Evolutionary conservation across 306 rosid genomes (phyloP), one percentile per base, ranked within the genome.

Genomic region (Begonia fuchsioides): DNA sequence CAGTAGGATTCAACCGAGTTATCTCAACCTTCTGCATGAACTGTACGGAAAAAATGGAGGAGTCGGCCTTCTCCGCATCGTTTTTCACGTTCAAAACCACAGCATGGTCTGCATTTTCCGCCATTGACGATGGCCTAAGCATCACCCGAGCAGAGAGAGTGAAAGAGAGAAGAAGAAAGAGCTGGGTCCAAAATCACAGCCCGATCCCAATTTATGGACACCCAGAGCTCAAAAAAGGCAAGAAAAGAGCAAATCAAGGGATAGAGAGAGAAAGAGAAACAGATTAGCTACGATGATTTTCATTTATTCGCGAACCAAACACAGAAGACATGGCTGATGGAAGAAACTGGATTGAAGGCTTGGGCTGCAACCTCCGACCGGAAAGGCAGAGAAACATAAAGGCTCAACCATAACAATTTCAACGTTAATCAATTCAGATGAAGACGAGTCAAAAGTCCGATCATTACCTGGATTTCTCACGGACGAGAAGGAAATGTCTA

Each of bases 21-120:
- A 15, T 39, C 20, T 17, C 39, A 43, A 83, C 97, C 95, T 84
- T 81, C 52, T 84, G 97, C 44, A 79, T 39, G 70, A 90, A 74
- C 61, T 70, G 62, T 2, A 79, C 62, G 18, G 73, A 65, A 48
- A 57, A 12, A 18, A 39, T 43, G 43, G 50, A 8, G 56, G 49
- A 49, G 16, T 45, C 57, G 43, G 32, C 48, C 46, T 44, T 49
- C 8, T 9, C 50, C 6, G 13, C 54, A 47, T 59, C 82, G 16
- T 73, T 67, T 38, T 61, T 59, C 3, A 78, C 62, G 53, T 60
- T 55, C 58, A 83, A 10, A 53, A 51, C 76, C 1, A 62, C 62
- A 1, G 51, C 62, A 39, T 60, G 70, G 43, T 56, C 56, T 43
- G 75, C 53, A 58, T 6, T 38, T 32, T 64, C 80, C 39, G 81